Evolutionary conservation across 2,329 filamentous ascomycete species (phyloP).

Genomic region (Scolecobasidium constrictum): DNA sequence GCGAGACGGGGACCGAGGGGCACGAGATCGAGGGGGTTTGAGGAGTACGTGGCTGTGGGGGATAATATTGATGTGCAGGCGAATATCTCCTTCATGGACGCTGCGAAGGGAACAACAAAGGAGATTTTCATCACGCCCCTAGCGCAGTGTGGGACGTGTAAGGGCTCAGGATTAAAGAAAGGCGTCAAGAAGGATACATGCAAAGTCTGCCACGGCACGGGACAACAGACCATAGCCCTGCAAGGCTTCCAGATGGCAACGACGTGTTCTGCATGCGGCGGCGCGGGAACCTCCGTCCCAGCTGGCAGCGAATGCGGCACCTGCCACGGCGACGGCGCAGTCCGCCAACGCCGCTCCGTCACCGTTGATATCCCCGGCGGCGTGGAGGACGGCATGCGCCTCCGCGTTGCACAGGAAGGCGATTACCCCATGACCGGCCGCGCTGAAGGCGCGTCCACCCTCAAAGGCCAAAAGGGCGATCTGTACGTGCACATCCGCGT

Average conservation of each 20-base stretch:
- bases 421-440: constrained; percentile 73
- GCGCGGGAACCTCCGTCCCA: constrained; percentile 65
- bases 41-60: constrained; percentile 75
- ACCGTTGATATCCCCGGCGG: constrained; percentile 87
- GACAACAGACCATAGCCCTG: constrained; percentile 78
- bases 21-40: constrained; percentile 51
- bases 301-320: constrained; percentile 69
- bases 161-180: constrained; percentile 72
- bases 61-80: constrained; percentile 93
- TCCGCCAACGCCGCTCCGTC: constrained; percentile 72
- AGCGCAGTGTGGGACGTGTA: constrained; percentile 70
- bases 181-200: constrained; percentile 66
- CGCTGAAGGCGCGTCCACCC: constrained; percentile 35
- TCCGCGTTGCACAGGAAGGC: constrained; percentile 76
- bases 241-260: constrained; percentile 94
- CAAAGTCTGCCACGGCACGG: constrained; percentile 73
- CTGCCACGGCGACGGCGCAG: constrained; percentile 74
- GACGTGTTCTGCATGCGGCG: constrained; percentile 72
- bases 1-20: constrained; percentile 37
- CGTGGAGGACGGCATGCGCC: constrained; percentile 91
- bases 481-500: constrained; percentile 87
- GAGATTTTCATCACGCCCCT: constrained; percentile 80
- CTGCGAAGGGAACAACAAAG: constrained; percentile 81
- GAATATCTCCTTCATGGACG: constrained; percentile 90
- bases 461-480: constrained; percentile 52